Evolutionary conservation across 805 yeast species (phyloP).

Genomic region (Starmerella gropengiesseri): DNA sequence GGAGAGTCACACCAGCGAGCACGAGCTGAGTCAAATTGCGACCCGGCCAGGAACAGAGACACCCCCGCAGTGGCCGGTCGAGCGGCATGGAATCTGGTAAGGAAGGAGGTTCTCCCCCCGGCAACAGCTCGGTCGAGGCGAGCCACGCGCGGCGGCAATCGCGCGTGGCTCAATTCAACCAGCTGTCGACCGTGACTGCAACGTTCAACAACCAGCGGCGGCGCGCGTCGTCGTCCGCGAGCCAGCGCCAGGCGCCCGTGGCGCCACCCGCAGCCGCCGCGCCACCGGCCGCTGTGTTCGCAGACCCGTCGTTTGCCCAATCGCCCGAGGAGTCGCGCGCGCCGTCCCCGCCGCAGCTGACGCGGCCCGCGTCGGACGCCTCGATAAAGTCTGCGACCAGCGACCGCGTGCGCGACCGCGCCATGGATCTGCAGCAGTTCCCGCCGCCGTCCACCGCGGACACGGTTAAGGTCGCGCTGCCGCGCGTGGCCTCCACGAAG

Average conservation of each 20-base stretch:
- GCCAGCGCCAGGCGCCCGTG: not conserved
- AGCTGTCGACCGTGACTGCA: conserved; percentile 17
- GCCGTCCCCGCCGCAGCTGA: conserved; percentile 17
- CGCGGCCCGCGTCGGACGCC: conserved; percentile 10
- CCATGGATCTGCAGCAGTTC: conserved; percentile 8
- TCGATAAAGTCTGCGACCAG: conserved; percentile 15
- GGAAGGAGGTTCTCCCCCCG: not conserved
- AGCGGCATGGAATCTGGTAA: conserved; percentile 5
- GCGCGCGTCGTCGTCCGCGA: conserved; percentile 9
- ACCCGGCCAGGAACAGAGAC: no score
- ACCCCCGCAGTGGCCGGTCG: no score
- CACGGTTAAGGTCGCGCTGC: conserved; percentile 1
- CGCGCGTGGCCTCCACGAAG: conserved; percentile 18
- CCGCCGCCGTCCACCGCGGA: conserved; percentile 9
- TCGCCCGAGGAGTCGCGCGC: conserved; percentile 17
- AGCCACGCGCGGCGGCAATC: conserved; percentile 15
- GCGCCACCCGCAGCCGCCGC: not conserved
- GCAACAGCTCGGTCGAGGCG: conserved; percentile 1
- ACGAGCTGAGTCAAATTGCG: conserved; percentile 8
- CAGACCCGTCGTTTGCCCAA: conserved; percentile 22
- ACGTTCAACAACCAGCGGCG: conserved; percentile 9
- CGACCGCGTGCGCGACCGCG: conserved; percentile 9
- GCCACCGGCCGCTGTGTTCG: not conserved
- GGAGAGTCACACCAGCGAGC: conserved; percentile 1
- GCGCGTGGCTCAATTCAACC: conserved; percentile 23